Evolutionary conservation across 495 filamentous ascomycete species (phyloP).

Genomic region (Lasiosphaeria ovina): DNA sequence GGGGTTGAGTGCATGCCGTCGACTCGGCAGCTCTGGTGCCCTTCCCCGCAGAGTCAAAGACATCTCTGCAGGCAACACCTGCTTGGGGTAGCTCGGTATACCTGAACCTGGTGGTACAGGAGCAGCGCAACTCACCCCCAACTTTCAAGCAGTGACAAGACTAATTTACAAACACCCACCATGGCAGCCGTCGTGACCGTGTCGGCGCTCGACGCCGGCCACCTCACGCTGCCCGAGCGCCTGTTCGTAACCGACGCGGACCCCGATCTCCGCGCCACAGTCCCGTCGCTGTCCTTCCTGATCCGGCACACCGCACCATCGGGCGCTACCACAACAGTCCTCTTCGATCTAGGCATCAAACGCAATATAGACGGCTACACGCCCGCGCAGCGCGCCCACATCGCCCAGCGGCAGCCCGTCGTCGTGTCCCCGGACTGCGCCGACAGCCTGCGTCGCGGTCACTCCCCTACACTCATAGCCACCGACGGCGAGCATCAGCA

Average conservation of each 20-base stretch:
- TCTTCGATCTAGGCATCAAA: conserved; percentile 54
- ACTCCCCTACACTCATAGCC: conserved; percentile 16
- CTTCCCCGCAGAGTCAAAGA: no score
- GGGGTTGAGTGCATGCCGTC: no score
- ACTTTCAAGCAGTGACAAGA: neutral
- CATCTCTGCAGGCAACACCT: no score
- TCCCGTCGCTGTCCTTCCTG: conserved; percentile 42
- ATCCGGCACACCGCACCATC: conserved; percentile 25
- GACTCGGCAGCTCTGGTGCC: no score
- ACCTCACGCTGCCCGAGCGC: conserved; percentile 34
- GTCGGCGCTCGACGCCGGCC: conserved; percentile 33
- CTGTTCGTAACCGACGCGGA: conserved; percentile 38
- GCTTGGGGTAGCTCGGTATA: no score
- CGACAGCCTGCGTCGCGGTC: conserved; percentile 32
- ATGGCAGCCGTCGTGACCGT: conserved; percentile 19
- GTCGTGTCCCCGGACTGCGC: conserved; percentile 38
- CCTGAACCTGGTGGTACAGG: no score
- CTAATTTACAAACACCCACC: conserved; percentile 1
- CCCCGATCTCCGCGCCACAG: conserved; percentile 26
- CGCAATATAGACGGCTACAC: conserved; percentile 39
- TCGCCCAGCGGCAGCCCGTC: conserved; percentile 39
- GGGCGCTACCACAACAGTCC: conserved; percentile 29
- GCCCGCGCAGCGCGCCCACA: conserved; percentile 36
- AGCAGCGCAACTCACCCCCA: neutral
- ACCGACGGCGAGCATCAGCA: neutral